Evolutionary conservation across 257 asterid genomes (phyloP), one percentile per base, ranked within the genome.

Genomic region (Scutellaria baicalensis): DNA sequence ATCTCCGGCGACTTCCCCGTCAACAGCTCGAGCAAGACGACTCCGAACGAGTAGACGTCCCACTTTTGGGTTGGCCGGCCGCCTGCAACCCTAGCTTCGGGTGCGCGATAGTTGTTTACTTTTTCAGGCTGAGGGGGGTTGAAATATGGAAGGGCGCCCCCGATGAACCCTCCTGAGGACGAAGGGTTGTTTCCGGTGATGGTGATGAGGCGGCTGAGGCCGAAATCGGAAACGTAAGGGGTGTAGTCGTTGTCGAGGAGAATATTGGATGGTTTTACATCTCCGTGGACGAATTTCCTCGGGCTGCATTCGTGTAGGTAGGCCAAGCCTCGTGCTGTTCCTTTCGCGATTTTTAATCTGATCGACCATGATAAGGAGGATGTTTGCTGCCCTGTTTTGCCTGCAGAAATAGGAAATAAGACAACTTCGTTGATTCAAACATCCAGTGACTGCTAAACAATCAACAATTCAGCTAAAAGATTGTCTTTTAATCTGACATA

Each of bases 251-350:
- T 72, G 89, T 93, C 97, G 3, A 93, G 89, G 80, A 93, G 97
- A 47, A 93, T 91, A 75, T 93, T 93, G 6, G 97, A 89, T 17
- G 97, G 96, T 61, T 89, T 91, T 13, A 93, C 11, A 55, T 91
- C 95, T 39, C 89, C 97, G 31, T 93, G 99, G 68, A 93, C 87
- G 52, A 87, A 93, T 73, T 93, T 93, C 57, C 96, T 80, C 10
- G 97, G 97, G 84, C 95, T 93, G 72, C 97, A 93, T 73, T 93
- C 99, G 42, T 93, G 99, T 21, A 93, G 89, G 81, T 93, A 91
- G 66, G 96, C 96, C 54, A 93, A 71, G 55, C 96, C 99, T 33
- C 91, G 80, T 0, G 95, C 97, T 0, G 86, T 76, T 31, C 96
- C 99, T 72, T 85, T 89, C 0, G 89, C 84, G 57, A 93, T 78